Evolutionary conservation across 192 early-diverging fungal genomes (phyloP).

Genomic region (Coemansia sp.): DNA sequence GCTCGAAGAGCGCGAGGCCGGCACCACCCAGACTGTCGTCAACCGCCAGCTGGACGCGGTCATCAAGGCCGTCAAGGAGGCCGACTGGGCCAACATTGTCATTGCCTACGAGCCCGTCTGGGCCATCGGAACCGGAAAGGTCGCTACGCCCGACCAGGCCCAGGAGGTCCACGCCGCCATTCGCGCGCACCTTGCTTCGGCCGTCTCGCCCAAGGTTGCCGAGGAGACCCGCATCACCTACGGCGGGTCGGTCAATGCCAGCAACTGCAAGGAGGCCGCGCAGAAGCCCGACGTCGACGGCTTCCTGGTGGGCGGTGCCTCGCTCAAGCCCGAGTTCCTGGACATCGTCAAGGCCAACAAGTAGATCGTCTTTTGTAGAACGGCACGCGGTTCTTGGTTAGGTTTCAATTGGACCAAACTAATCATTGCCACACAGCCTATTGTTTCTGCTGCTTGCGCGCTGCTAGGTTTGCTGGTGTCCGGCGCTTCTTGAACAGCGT

Average conservation of each 20-base stretch:
- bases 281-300: constrained; percentile 92
- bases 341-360: constrained; percentile 55
- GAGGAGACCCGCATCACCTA: constrained; percentile 90
- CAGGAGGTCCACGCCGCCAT: constrained; percentile 93
- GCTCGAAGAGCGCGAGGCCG: constrained; percentile 87
- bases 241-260: constrained; percentile 91
- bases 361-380: neutral
- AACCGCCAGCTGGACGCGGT: constrained; percentile 87
- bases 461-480: constrained; percentile 12
- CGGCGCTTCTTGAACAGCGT: constrained; percentile 40
- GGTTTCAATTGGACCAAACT: neutral
- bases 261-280: constrained; percentile 74
- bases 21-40: constrained; percentile 79
- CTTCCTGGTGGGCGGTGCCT: constrained; percentile 99
- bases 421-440: too few species aligned
- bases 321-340: constrained; percentile 85
- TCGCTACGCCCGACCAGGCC: constrained; percentile 90
- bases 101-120: constrained; percentile 99
- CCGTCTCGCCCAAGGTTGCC: constrained; percentile 81
- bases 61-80: constrained; percentile 55
- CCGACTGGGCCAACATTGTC: constrained; percentile 90
- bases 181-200: constrained; percentile 77
- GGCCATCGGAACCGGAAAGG: constrained; percentile 99
- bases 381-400: neutral
- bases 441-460: constrained; percentile 25